Percentiles rank a stretch among this genome's conserved stretches.
These are phyloP conservation scores for Grosmannia penicillata DNA, from an alignment of 2,329 filamentous ascomycete genomes.

Conservation along the genomic window DNA sequence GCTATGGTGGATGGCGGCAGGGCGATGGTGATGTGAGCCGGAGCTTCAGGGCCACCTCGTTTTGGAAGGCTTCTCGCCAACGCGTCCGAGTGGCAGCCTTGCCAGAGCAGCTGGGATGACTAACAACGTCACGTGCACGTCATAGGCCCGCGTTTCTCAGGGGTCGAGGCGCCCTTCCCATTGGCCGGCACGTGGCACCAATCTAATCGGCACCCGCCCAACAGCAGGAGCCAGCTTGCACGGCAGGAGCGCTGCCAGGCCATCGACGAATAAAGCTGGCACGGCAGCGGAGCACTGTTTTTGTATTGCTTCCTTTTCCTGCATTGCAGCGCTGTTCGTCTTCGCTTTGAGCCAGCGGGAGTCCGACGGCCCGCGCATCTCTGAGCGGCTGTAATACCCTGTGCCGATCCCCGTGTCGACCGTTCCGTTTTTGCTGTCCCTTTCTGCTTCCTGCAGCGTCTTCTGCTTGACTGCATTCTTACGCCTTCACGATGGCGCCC, in stretches of 20 bases:
- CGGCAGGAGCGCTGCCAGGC: too few species aligned
- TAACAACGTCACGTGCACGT: slow-evolving; percentile 15
- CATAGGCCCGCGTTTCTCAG: not conserved
- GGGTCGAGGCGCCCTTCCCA: not conserved
- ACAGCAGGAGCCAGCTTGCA: too few species aligned
- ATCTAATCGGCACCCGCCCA: too few species aligned
- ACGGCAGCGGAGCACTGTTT: too few species aligned
- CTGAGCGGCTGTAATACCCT: too few species aligned
- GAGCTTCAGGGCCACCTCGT: slow-evolving; percentile 4
- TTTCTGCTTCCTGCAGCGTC: not conserved
- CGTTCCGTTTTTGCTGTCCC: not conserved
- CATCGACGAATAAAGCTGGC: too few species aligned
- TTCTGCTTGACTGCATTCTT: not conserved
- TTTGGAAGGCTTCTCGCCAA: slow-evolving; percentile 2
- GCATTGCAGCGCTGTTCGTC: too few species aligned
- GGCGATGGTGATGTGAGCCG: slow-evolving; percentile 5
- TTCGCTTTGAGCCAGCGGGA: too few species aligned
- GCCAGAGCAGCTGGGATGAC: slow-evolving; percentile 26
- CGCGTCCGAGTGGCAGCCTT: slow-evolving; percentile 37
- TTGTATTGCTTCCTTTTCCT: too few species aligned
- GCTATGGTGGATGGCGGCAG: slow-evolving; percentile 4
- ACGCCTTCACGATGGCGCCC: slow-evolving; percentile 22
- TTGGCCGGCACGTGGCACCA: too few species aligned
- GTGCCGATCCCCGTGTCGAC: too few species aligned
- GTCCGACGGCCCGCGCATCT: too few species aligned